phyloP scores from a whole-genome alignment of 139 green algal genomes.

The Chlorella sp. region DNA sequence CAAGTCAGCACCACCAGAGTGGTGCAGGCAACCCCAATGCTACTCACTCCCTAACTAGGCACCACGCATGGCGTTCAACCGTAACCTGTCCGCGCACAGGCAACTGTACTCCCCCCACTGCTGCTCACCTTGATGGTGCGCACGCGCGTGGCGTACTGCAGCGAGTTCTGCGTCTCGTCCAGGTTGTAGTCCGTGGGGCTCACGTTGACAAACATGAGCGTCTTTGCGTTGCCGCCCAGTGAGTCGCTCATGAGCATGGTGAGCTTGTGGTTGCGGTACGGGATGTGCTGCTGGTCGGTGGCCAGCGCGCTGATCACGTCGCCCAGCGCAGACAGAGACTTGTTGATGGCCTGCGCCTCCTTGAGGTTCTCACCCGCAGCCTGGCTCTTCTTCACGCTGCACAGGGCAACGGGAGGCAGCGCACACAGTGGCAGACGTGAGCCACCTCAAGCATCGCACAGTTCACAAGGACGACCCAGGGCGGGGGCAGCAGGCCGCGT shows the following conservation, averaged over 20 bases:
- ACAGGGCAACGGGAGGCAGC: no score
- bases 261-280: conserved; percentile 98
- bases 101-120: no score
- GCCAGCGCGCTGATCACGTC: conserved; percentile 94
- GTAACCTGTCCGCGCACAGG: no score
- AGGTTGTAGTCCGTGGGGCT: conserved; percentile 87
- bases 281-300: conserved; percentile 78
- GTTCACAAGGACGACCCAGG: no score
- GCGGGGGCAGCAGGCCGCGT: no score
- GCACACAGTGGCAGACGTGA: no score
- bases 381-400: conserved; percentile 91
- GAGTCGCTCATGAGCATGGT: conserved; percentile 95
- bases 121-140: conserved; percentile 77
- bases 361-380: conserved; percentile 89
- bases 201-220: conserved; percentile 76
- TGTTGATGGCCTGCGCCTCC: conserved; percentile 99
- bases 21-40: no score
- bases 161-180: conserved; percentile 83
- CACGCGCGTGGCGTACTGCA: conserved; percentile 86
- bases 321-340: conserved; percentile 88
- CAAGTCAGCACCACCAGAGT: no score
- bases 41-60: no score
- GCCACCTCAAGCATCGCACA: no score
- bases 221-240: conserved; percentile 70
- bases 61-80: no score